Evolutionary conservation across 2,329 filamentous ascomycete species (phyloP).

Genomic region (Macrophomina tecta): DNA sequence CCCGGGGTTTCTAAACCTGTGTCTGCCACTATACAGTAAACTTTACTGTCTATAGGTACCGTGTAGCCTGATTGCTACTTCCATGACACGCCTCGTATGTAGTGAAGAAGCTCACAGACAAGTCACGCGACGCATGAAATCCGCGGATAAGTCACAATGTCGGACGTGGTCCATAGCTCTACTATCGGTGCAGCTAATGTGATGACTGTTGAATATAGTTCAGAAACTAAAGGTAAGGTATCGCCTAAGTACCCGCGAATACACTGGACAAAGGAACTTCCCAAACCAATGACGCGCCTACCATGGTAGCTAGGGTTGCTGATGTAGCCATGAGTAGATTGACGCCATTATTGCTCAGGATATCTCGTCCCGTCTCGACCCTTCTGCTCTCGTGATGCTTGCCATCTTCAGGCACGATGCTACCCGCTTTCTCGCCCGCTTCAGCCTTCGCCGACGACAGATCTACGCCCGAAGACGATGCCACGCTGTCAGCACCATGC

Average conservation of each 20-base stretch:
- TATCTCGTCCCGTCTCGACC: slow-evolving; percentile 70
- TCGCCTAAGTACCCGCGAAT: not conserved
- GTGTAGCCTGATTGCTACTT: no score
- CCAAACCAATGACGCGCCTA: slow-evolving; percentile 41
- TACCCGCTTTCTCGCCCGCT: slow-evolving; percentile 38
- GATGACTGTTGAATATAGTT: no score
- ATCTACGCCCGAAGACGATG: slow-evolving; percentile 34
- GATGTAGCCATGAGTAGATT: slow-evolving; percentile 88
- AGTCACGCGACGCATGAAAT: no score
- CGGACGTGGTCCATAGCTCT: no score
- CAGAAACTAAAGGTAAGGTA: not conserved
- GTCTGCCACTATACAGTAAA: no score
- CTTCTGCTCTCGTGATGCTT: slow-evolving; percentile 55
- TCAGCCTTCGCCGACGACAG: slow-evolving; percentile 36
- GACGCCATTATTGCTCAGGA: slow-evolving; percentile 94
- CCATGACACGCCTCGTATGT: no score
- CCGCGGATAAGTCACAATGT: no score
- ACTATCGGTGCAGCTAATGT: no score
- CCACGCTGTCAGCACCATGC: slow-evolving; percentile 25
- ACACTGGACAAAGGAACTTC: slow-evolving; percentile 5
- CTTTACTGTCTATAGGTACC: no score
- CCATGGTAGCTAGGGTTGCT: slow-evolving; percentile 82
- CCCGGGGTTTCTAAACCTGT: no score
- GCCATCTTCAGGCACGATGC: slow-evolving; percentile 35
- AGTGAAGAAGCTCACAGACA: no score